These are phyloP conservation scores for Phyllosticta paracitricarpa DNA, from an alignment of 2,329 filamentous ascomycete genomes.

Conservation along the genomic window DNA sequence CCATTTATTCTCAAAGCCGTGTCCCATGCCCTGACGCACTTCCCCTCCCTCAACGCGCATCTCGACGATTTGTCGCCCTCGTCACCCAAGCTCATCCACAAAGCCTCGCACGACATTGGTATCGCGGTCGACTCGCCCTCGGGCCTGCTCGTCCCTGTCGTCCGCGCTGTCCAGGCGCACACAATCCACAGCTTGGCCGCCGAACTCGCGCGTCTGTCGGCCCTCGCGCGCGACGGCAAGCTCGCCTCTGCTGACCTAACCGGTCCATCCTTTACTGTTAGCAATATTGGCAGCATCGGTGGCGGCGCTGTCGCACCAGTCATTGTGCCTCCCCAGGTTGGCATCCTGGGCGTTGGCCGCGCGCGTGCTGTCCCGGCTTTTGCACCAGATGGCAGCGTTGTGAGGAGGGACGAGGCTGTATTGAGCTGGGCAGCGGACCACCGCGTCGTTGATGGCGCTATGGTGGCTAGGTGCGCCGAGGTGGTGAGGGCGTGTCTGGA, in stretches of 20 bases:
- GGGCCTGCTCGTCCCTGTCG: slow-evolving; percentile 83
- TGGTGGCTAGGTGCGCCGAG: slow-evolving; percentile 83
- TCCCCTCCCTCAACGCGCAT: slow-evolving; percentile 78
- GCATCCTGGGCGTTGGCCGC: slow-evolving; percentile 80
- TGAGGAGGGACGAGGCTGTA: slow-evolving; percentile 71
- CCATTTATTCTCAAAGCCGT: slow-evolving; percentile 95
- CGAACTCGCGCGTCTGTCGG: slow-evolving; percentile 65
- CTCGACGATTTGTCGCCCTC: slow-evolving; percentile 51
- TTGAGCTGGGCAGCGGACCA: slow-evolving; percentile 98
- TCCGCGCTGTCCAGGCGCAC: slow-evolving; percentile 69
- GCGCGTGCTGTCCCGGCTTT: slow-evolving; percentile 77
- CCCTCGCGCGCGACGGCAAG: slow-evolving; percentile 63
- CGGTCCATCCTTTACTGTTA: slow-evolving; percentile 88
- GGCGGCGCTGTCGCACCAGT: slow-evolving; percentile 87
- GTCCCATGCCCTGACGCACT: slow-evolving; percentile 70
- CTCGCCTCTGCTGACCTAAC: slow-evolving; percentile 64
- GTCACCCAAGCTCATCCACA: slow-evolving; percentile 68
- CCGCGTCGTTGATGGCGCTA: slow-evolving; percentile 86
- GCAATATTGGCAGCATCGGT: slow-evolving; percentile 92
- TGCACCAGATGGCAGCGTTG: slow-evolving; percentile 43
- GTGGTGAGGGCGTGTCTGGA: slow-evolving; percentile 70
- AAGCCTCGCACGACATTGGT: slow-evolving; percentile 85
- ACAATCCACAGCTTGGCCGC: slow-evolving; percentile 69
- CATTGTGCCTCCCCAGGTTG: slow-evolving; percentile 82
- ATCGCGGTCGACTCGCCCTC: slow-evolving; percentile 88